Evolutionary conservation across 2,329 filamentous ascomycete species (phyloP).

Genomic region (Ambrosiella xylebori): DNA sequence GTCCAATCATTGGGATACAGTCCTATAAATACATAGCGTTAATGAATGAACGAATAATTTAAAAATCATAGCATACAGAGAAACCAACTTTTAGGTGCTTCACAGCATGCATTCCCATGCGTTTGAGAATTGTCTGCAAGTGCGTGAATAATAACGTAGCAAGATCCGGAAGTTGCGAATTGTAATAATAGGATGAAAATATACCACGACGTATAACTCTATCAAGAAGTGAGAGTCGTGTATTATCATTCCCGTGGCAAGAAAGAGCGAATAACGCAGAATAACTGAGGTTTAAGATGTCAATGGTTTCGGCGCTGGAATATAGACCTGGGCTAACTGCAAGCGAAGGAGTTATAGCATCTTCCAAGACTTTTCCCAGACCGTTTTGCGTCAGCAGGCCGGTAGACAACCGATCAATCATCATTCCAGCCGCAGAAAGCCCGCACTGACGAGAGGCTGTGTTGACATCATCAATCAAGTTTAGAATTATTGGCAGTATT

Average conservation of each 20-base stretch:
- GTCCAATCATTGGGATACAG: conserved; percentile 48
- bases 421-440: conserved; percentile 32
- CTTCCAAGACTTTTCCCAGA: conserved; percentile 49
- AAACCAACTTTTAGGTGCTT: conserved; percentile 47
- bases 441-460: conserved; percentile 36
- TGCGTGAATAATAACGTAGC: conserved; percentile 37
- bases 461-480: conserved; percentile 47
- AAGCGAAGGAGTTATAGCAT: conserved; percentile 54
- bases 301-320: conserved; percentile 49
- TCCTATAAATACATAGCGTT: conserved; percentile 25
- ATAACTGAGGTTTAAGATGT: conserved; percentile 48
- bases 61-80: neutral
- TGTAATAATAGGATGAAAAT: conserved; percentile 37
- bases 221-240: conserved; percentile 29
- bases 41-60: neutral
- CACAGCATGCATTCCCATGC: conserved; percentile 42
- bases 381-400: conserved; percentile 43
- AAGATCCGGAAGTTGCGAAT: conserved; percentile 39
- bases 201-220: conserved; percentile 38
- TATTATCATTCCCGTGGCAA: conserved; percentile 17
- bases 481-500: conserved; percentile 51
- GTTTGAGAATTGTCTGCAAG: conserved; percentile 30
- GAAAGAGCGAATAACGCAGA: conserved; percentile 36
- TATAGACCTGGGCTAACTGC: conserved; percentile 62
- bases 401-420: conserved; percentile 38